Percentiles rank a stretch among this genome's conserved stretches.
These are phyloP conservation scores for Cladosporium sp. DNA, from an alignment of 2,329 filamentous ascomycete genomes.

Conservation along the genomic window DNA sequence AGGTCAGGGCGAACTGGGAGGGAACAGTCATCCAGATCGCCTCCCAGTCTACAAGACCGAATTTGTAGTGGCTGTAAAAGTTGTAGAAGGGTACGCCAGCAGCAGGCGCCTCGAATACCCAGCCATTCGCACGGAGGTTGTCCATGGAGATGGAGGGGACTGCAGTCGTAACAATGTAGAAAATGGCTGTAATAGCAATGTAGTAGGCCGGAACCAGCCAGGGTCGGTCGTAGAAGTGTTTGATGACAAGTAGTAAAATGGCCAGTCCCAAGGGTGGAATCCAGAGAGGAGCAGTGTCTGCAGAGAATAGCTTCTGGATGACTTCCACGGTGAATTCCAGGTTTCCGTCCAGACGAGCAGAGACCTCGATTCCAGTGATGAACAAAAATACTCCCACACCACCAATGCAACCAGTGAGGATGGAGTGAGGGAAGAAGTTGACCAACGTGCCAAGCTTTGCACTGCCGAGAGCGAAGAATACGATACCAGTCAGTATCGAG, in stretches of 20 bases:
- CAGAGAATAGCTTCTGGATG: constrained; percentile 68
- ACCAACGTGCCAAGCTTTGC: constrained; percentile 89
- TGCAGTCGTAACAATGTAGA: constrained; percentile 74
- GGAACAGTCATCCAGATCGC: constrained; percentile 83
- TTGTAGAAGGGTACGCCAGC: constrained; percentile 92
- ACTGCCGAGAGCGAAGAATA: constrained; percentile 87
- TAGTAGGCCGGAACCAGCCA: constrained; percentile 88
- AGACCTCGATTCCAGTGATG: constrained; percentile 89
- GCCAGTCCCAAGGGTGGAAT: constrained; percentile 74
- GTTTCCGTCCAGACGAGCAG: constrained; percentile 81
- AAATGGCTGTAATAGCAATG: constrained; percentile 70
- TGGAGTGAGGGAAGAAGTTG: constrained; percentile 94
- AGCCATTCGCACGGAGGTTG: constrained; percentile 70
- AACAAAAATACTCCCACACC: constrained; percentile 95
- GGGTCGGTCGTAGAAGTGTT: constrained; percentile 75
- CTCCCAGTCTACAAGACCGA: constrained; percentile 67
- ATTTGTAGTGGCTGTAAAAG: constrained; percentile 88
- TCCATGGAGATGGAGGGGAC: constrained; percentile 68
- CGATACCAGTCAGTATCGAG: constrained; percentile 83
- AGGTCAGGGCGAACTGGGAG: constrained; percentile 94
- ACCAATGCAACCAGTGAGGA: constrained; percentile 94
- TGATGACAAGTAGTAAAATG: constrained; percentile 71
- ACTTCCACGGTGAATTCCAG: constrained; percentile 80
- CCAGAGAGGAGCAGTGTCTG: constrained; percentile 81
- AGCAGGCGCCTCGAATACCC: constrained; percentile 87